A percentile compares a stretch with the other conserved stretches of the same genome.
Conservation (phyloP, 208 protist genomes). For the Wallacemonas collosoma region DNA sequence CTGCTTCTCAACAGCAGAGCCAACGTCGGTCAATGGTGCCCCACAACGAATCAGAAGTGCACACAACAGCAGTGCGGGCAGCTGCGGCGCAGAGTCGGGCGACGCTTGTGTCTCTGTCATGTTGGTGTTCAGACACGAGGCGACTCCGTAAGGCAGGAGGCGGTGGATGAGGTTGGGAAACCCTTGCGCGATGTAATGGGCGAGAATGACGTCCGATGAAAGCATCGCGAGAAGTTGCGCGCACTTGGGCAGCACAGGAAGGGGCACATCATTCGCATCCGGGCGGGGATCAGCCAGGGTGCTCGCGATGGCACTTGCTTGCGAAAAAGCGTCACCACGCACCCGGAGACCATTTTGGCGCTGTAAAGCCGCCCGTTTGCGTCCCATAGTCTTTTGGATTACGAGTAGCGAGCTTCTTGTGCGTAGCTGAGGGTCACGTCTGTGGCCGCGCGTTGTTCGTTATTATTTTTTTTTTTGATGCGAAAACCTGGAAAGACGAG, state of each 20-base stretch:
- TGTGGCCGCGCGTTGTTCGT: no score
- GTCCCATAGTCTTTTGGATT: background rate
- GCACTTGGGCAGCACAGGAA: constrained; percentile 5
- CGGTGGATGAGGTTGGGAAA: constrained; percentile 7
- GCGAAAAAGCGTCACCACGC: constrained; percentile 6
- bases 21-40: constrained; percentile 10
- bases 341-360: constrained; percentile 10
- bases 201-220: constrained; percentile 1
- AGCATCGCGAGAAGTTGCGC: constrained; percentile 7
- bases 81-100: background rate
- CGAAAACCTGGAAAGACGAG: no score
- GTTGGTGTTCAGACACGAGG: background rate
- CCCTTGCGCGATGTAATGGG: constrained; percentile 11
- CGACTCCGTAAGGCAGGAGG: background rate
- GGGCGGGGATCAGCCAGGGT: background rate
- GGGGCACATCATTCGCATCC: background rate
- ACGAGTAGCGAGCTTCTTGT: no score
- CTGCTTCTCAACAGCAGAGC: constrained; percentile 8
- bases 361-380: constrained; percentile 10
- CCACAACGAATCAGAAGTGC: constrained; percentile 14
- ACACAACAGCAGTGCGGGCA: constrained; percentile 11
- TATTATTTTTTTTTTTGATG: background rate
- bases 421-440: no score
- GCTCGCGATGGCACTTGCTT: constrained; percentile 1
- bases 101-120: background rate